Conservation (phyloP, 495 filamentous ascomycete genomes). For the Penicillium ucsense region DNA sequence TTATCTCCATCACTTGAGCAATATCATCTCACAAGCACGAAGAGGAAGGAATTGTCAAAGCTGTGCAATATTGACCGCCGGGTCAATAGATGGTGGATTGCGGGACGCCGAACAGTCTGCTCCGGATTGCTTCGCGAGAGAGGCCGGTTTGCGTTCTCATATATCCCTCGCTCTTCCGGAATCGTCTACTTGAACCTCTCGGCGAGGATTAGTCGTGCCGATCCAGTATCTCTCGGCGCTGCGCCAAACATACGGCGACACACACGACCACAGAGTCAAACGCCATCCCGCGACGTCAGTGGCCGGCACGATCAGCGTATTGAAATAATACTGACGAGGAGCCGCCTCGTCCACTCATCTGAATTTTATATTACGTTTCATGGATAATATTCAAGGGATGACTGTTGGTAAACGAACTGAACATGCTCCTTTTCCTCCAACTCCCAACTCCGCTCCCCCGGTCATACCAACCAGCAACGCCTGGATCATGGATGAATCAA, state of each 20-base stretch:
- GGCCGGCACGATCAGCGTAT: too few species aligned
- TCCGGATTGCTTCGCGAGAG: conserved; percentile 27
- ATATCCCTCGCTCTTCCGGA: conserved; percentile 37
- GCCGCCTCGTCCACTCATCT: neutral
- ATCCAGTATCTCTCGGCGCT: too few species aligned
- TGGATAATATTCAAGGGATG: conserved; percentile 32
- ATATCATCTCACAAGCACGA: too few species aligned
- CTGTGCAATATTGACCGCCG: neutral
- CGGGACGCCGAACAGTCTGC: conserved; percentile 44
- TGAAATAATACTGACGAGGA: too few species aligned
- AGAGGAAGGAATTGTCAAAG: too few species aligned
- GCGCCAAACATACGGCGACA: too few species aligned
- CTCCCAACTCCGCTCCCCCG: conserved; percentile 19
- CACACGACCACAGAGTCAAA: too few species aligned
- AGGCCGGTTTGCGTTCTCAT: conserved; percentile 46
- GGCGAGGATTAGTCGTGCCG: too few species aligned
- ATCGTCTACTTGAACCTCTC: neutral
- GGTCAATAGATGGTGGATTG: conserved; percentile 33
- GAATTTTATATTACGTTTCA: conserved; percentile 8
- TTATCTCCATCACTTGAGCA: too few species aligned
- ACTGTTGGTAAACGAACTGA: conserved; percentile 34
- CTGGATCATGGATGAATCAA: conserved; percentile 33
- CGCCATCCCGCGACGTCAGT: too few species aligned
- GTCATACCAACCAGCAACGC: conserved; percentile 25
- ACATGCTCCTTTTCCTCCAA: conserved; percentile 31